Evolutionary conservation across 1,284 basidiomycete species (phyloP).

Genomic region (Ganoderma sinense): DNA sequence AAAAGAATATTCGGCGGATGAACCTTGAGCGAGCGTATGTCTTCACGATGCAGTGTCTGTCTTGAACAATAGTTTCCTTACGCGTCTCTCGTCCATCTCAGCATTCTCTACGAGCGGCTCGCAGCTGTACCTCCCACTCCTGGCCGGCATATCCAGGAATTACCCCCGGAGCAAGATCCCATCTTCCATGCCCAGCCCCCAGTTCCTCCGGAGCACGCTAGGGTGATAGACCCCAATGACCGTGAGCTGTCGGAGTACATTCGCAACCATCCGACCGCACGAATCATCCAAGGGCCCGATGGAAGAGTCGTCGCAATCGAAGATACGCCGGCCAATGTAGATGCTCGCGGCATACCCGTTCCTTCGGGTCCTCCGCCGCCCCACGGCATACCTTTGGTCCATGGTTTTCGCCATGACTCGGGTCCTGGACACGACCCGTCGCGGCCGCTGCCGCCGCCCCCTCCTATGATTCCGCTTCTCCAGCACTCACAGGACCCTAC

Average conservation of each 20-base stretch:
- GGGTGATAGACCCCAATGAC: slow-evolving; percentile 48
- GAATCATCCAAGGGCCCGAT: slow-evolving; percentile 53
- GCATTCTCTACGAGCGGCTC: slow-evolving; percentile 81
- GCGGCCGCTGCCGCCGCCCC: slow-evolving; percentile 58
- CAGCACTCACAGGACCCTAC: slow-evolving; percentile 42
- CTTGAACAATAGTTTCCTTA: slow-evolving; percentile 12
- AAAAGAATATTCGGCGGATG: slow-evolving; percentile 88
- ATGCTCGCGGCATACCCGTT: slow-evolving; percentile 32
- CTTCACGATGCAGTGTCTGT: slow-evolving; percentile 31
- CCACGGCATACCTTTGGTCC: slow-evolving; percentile 44
- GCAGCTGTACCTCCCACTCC: slow-evolving; percentile 64
- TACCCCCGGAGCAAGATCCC: slow-evolving; percentile 38
- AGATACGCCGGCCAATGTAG: slow-evolving; percentile 51
- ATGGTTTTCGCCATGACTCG: slow-evolving; percentile 45
- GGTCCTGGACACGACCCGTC: slow-evolving; percentile 47
- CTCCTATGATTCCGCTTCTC: slow-evolving; percentile 48
- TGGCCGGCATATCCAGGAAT: slow-evolving; percentile 43
- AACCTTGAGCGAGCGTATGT: slow-evolving; percentile 90
- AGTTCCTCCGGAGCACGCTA: slow-evolving; percentile 43
- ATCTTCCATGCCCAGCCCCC: slow-evolving; percentile 37
- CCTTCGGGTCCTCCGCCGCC: slow-evolving; percentile 46
- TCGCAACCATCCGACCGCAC: slow-evolving; percentile 52
- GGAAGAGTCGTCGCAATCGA: slow-evolving; percentile 54
- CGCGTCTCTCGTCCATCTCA: slow-evolving; percentile 39
- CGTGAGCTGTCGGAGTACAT: slow-evolving; percentile 52